Conservation (phyloP, 2,329 filamentous ascomycete genomes). For the Exophiala spinifera region DNA sequence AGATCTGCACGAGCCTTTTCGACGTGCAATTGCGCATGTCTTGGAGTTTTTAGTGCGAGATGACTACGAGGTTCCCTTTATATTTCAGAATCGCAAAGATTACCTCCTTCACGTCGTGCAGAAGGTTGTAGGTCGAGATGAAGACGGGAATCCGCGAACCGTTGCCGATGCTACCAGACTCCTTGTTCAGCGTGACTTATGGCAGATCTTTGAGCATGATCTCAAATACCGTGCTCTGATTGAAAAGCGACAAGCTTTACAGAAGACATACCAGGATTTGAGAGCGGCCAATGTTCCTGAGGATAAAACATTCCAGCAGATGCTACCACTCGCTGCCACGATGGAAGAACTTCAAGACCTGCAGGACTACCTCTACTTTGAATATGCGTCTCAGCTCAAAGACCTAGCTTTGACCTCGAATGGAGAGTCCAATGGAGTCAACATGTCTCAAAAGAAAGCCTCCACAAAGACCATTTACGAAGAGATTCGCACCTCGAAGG, state of each 20-base stretch:
- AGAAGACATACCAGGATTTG: constrained; percentile 73
- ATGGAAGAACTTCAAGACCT: constrained; percentile 96
- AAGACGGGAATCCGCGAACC: constrained; percentile 64
- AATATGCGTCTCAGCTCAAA: constrained; percentile 79
- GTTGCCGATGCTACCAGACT: constrained; percentile 79
- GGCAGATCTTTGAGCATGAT: constrained; percentile 91
- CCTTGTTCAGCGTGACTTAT: constrained; percentile 86
- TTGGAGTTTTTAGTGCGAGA: constrained; percentile 93
- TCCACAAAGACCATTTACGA: constrained; percentile 78
- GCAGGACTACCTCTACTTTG: constrained; percentile 94
- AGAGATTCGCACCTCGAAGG: constrained; percentile 73
- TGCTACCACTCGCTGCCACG: constrained; percentile 74
- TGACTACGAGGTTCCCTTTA: constrained; percentile 92
- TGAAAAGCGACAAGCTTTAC: constrained; percentile 84
- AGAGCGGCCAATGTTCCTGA: constrained; percentile 62
- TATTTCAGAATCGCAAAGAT: constrained; percentile 97
- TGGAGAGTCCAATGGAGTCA: constrained; percentile 59
- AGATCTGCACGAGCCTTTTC: constrained; percentile 77
- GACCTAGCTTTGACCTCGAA: constrained; percentile 66
- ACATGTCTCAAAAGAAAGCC: constrained; percentile 75
- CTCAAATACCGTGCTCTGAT: constrained; percentile 91
- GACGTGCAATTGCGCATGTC: constrained; percentile 84
- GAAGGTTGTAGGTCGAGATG: constrained; percentile 61
- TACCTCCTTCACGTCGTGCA: constrained; percentile 90
- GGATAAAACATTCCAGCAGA: constrained; percentile 75